A percentile compares a stretch with the other conserved stretches of the same genome.
Conservation (phyloP, 345 rosid species). For the Acer saccharum region DNA sequence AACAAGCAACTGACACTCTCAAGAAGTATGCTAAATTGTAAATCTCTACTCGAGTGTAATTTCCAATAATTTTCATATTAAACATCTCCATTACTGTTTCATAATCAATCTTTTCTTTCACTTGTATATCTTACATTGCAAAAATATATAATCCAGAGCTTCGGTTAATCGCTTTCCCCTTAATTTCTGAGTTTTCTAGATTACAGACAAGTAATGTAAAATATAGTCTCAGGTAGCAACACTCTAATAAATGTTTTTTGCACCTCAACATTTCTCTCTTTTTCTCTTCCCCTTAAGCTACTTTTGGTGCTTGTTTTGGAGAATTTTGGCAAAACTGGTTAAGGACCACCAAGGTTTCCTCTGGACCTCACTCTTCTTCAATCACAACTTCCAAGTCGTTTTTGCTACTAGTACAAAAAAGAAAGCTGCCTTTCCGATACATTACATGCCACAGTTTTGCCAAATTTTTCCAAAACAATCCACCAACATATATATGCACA, state of each 20-base stretch:
- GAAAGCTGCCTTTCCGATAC: too few species aligned
- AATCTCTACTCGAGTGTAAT: not conserved
- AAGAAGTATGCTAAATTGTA: slow-evolving; percentile 61
- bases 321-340: not conserved
- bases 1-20: slow-evolving; percentile 48
- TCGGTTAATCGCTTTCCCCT: not conserved
- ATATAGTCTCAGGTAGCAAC: too few species aligned
- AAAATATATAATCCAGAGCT: not conserved
- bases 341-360: too few species aligned
- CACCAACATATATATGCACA: too few species aligned
- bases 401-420: too few species aligned
- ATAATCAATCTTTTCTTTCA: not conserved
- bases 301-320: not conserved
- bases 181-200: not conserved
- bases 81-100: not conserved
- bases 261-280: not conserved
- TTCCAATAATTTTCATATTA: not conserved
- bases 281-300: not conserved
- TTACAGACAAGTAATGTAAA: too few species aligned
- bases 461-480: too few species aligned
- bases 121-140: too few species aligned
- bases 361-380: too few species aligned
- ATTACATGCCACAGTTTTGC: too few species aligned
- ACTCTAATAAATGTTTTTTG: too few species aligned
- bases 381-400: too few species aligned